phyloP scores from a whole-genome alignment of 495 filamentous ascomycete genomes.

The Thozetella sp. region DNA sequence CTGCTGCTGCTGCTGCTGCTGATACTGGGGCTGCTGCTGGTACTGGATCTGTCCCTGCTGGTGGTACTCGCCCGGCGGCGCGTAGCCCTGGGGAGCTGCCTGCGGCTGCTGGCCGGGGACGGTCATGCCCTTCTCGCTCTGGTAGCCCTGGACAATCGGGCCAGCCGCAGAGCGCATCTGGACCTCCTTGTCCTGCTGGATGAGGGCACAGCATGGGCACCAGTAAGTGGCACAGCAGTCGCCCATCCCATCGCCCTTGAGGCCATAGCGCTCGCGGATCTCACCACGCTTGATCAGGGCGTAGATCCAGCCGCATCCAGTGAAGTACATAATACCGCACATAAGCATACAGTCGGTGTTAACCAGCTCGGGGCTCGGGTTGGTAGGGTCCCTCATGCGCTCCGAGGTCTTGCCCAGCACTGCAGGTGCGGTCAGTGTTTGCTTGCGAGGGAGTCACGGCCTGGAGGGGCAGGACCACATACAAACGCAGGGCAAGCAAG shows the following conservation, averaged over 20 bases:
- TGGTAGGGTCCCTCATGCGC: constrained; percentile 48
- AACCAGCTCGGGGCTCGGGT: constrained; percentile 38
- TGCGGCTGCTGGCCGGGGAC: background rate
- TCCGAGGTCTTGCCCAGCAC: constrained; percentile 46
- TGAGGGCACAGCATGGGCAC: constrained; percentile 49
- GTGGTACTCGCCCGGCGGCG: background rate
- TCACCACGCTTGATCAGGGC: constrained; percentile 53
- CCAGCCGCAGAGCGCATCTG: constrained; percentile 18
- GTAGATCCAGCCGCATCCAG: constrained; percentile 33
- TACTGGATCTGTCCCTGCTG: background rate
- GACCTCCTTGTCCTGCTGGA: constrained; percentile 33
- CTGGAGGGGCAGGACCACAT: background rate
- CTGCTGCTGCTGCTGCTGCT: background rate
- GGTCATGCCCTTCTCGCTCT: constrained; percentile 21
- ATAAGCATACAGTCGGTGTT: constrained; percentile 42
- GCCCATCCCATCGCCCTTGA: constrained; percentile 47
- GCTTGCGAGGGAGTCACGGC: background rate
- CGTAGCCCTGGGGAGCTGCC: no score
- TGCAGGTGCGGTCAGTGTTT: background rate
- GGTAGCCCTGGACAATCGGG: constrained; percentile 21
- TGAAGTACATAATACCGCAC: constrained; percentile 19
- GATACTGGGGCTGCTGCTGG: background rate
- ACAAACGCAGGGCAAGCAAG: constrained; percentile 1
- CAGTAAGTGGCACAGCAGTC: constrained; percentile 56
- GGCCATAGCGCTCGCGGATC: constrained; percentile 50